Evolutionary conservation across 2,329 filamentous ascomycete species (phyloP).

Genomic region (Fusarium acutatum): DNA sequence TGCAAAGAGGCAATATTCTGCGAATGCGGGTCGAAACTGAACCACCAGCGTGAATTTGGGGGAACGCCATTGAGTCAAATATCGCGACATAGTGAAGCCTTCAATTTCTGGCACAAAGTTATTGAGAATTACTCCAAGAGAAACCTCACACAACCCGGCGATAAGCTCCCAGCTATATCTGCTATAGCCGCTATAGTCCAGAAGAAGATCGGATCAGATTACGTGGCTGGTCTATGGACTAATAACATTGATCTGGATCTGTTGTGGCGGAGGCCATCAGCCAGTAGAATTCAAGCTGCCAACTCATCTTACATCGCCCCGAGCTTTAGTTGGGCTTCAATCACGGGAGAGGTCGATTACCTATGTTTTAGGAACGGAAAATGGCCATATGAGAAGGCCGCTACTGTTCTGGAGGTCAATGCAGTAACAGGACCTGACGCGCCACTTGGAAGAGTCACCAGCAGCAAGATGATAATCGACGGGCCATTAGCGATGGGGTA

Average conservation of each 20-base stretch:
- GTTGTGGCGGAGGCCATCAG: conserved; percentile 26
- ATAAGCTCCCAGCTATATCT: conserved; percentile 44
- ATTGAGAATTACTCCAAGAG: conserved; percentile 42
- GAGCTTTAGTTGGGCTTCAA: conserved; percentile 38
- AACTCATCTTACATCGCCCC: conserved; percentile 28
- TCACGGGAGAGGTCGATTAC: conserved; percentile 37
- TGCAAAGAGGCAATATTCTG: conserved; percentile 33
- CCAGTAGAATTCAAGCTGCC: not conserved
- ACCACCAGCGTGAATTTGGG: conserved; percentile 36
- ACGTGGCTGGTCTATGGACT: conserved; percentile 44
- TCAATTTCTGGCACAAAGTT: conserved; percentile 41
- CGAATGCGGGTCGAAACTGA: conserved; percentile 38
- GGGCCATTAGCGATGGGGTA: conserved; percentile 12
- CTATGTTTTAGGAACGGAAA: conserved; percentile 35
- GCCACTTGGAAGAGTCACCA: conserved; percentile 21
- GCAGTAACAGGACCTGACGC: conserved; percentile 7
- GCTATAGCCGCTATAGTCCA: conserved; percentile 40
- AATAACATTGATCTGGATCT: conserved; percentile 38
- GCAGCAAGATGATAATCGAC: conserved; percentile 6
- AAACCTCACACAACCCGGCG: conserved; percentile 28
- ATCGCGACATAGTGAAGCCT: conserved; percentile 25
- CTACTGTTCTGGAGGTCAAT: conserved; percentile 12
- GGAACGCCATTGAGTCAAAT: conserved; percentile 24
- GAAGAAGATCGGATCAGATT: conserved; percentile 31
- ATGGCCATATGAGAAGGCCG: conserved; percentile 12